Base-by-base conservation (phyloP, 345 rosid genomes). In the Gossypioides kirkii region DNA sequence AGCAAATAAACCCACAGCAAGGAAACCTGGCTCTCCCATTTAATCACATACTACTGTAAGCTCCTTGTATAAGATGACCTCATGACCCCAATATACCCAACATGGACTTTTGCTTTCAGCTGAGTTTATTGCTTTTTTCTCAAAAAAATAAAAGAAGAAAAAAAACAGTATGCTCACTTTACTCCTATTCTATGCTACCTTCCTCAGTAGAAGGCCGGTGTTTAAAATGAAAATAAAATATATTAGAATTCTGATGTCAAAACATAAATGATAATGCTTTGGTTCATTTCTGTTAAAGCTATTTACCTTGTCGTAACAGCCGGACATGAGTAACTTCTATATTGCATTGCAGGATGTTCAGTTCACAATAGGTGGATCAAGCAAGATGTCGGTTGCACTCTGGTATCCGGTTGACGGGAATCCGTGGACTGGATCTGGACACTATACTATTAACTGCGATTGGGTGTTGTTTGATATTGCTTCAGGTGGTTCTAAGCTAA, bases 331-430 rank as follows among this genome's bases (percentile, higher is more conserved):
- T 46, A 58, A 66, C 28, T 41, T 53, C 36, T 36, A 62, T 73
- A 59, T 43, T 28, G 32, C 72, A 18, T 70, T 79, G 82, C 98
- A 95, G 99, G 99, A 95, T 75, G 90, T 80, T 70, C 98, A 95
- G 86, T 91, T 95, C 83, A 88, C 85, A 12, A 82, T 92, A 17
- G 94, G 96, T 0, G 82, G 83, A 71, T 70, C 87, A 0, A 82
- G 90, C 83, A 89, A 89, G 82, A 87, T 92, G 89, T 81, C 97
- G 3, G 96, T 80, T 60, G 97, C 96, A 76, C 90, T 90, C 87
- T 93, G 99, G 99, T 95, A 92, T 81, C 97, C 99, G 12, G 86
- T 81, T 22, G 90, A 85, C 6, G 87, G 88, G 78, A 88, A 82
- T 42, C 82, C 93, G 13, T 95, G 99, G 99, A 89, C 84, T 49